Percentiles rank a stretch among this genome's conserved stretches.
Evolutionary conservation across 306 rosid species (phyloP).

Genomic region (Argentina anserina): DNA sequence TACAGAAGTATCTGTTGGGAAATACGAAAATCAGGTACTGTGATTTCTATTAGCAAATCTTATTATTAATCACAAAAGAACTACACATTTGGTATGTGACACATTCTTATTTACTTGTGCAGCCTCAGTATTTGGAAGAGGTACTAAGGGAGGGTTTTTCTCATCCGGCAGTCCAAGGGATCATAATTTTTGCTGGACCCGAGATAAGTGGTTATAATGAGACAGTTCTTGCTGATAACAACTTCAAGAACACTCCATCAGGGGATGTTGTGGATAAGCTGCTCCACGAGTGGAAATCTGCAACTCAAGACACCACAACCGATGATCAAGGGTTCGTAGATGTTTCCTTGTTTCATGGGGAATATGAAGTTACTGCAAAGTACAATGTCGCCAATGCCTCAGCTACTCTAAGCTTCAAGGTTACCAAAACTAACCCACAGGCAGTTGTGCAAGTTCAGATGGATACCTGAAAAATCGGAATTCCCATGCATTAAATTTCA

Average conservation of each 20-base stretch:
- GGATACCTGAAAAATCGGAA: constrained; percentile 20
- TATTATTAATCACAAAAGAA: background rate
- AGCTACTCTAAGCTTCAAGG: constrained; percentile 33
- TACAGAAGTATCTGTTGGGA: constrained; percentile 50
- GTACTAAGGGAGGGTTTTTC: constrained; percentile 60
- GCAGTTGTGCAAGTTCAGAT: constrained; percentile 36
- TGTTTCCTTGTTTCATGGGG: constrained; percentile 62
- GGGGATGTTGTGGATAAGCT: constrained; percentile 76
- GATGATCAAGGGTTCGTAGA: constrained; percentile 50
- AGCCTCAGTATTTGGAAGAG: constrained; percentile 63
- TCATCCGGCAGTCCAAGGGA: constrained; percentile 75
- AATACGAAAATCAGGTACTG: constrained; percentile 45
- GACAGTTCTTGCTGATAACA: constrained; percentile 38
- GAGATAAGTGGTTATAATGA: constrained; percentile 45
- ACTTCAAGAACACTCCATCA: constrained; percentile 52
- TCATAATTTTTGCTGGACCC: constrained; percentile 70
- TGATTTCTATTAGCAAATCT: background rate
- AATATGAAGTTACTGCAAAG: constrained; percentile 50
- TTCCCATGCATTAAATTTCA: background rate
- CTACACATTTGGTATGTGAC: background rate
- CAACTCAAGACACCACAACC: constrained; percentile 26
- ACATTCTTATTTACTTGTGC: constrained; percentile 6
- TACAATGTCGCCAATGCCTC: constrained; percentile 42
- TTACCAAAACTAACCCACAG: constrained; percentile 31
- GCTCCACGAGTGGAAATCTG: constrained; percentile 50